Base-by-base conservation (phyloP, 2,329 filamentous ascomycete genomes). In the Talaromyces sp. region DNA sequence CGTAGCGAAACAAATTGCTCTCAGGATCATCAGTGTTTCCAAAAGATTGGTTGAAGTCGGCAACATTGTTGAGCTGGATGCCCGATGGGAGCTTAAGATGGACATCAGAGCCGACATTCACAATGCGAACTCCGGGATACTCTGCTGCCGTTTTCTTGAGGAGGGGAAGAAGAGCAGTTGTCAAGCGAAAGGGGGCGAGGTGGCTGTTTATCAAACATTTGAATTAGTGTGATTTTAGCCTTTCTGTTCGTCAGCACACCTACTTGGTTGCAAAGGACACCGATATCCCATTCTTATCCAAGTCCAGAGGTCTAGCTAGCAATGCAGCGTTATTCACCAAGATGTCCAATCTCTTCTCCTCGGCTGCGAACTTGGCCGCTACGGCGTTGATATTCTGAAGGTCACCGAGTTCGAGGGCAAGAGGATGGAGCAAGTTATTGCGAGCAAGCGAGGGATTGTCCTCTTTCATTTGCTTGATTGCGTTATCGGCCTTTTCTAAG, bases 1-100 rank as follows among this genome's bases (percentile, higher is more conserved):
- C 61, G 44, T 64, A 64, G 32, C 62, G 60, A 59, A 17, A 22
- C 6, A 59, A 15, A 32, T 59, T 59, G 22, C 57, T 59, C 57
- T 59, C 57, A 4, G 57, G 30, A 44, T 30, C 36, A 54, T 59
- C 57, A n/a, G 44, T 44, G 32, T 11, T 52, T 42, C 57, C 57
- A 53, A 54, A 59, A 10, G 57, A 54, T 54, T 59, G 57, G 15
- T 59, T 59, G 49, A 59, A 59, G 10, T 59, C 57, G 44, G 47
- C 47, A 44, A 53, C 28, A 53, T 54, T 59, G 57, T 59, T 54
- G 44, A 59, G 49, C 32, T 54, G 57, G 10, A 59, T 53, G 10
- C 57, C 47, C 22, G 22, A 15, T 44, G 57, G 57, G 30, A 59
- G 57, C 9, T 59, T 53, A 17, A 59, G 57, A 53, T 59, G 57